phyloP scores from a whole-genome alignment of 306 rosid genomes.

The Geum urbanum region DNA sequence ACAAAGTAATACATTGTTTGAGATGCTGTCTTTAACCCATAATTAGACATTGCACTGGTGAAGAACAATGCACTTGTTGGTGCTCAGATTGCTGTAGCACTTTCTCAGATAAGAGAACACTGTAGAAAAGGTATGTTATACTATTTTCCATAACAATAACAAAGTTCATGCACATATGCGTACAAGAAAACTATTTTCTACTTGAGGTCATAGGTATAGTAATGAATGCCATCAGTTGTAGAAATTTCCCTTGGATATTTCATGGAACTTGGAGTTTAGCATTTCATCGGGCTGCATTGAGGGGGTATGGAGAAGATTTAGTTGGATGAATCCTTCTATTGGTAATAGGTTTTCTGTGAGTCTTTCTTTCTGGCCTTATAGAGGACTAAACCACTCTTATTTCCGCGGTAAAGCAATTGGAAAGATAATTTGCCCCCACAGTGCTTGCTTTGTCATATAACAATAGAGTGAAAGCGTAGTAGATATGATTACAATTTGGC shows the following conservation, averaged over 20 bases:
- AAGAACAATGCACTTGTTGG: constrained; percentile 87
- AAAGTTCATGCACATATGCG: not conserved
- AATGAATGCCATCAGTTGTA: not conserved
- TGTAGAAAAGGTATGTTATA: constrained; percentile 28
- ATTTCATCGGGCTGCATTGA: not conserved
- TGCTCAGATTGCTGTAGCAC: constrained; percentile 68
- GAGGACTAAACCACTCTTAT: not conserved
- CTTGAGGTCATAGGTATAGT: not conserved
- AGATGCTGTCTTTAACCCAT: constrained; percentile 27
- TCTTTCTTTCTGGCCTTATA: not conserved
- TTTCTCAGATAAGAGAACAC: constrained; percentile 44
- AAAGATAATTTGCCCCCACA: not conserved
- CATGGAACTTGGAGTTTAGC: not conserved
- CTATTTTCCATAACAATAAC: not conserved
- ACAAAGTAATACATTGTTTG: not conserved
- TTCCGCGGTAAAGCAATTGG: not conserved
- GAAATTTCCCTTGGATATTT: not conserved
- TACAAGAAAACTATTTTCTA: not conserved
- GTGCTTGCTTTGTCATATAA: not conserved
- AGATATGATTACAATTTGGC: not conserved
- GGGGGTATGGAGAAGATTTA: not conserved
- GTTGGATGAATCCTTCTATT: not conserved
- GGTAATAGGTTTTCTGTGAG: not conserved
- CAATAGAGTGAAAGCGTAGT: not conserved
- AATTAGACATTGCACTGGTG: constrained; percentile 86